Base-by-base conservation (phyloP, 176 grass and related monocot genomes). In the Ampelocalamus luodianensis region DNA sequence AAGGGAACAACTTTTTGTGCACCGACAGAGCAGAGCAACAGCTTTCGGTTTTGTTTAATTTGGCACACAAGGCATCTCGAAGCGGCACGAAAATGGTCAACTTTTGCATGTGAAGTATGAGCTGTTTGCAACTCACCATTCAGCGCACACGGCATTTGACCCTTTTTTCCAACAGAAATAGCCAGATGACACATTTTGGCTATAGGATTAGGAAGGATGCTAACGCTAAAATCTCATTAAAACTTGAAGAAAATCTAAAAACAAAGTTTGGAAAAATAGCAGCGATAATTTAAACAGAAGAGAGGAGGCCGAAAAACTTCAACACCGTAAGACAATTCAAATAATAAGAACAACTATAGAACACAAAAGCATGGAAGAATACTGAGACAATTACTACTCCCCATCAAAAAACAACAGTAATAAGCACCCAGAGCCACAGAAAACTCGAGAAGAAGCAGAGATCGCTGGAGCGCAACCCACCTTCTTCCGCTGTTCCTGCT, bases 401-500 rank as follows among this genome's bases (percentile, higher is more conserved):
- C 37, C 23, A 14, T 0, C 59, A 36, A 50, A 29, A 54, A 38
- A 14, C 37, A 69, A 17, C n/a, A 59, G 29, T 39, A 63, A 67
- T 46, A 83, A n/a, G 62, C 43, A 86, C 12, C 34, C 67, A 26
- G 22, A 43, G 6, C 53, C 20, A 59, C 53, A 48, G 37, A 62
- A 23, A 18, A 50, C 49, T 20, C 71, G 36, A 16, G 67, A 73
- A 69, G 42, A 8, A 44, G 68, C 36, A 79, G 69, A 79, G 80
- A 81, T 80, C 27, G 44, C 72, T 12, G 67, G 53, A 83, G 65
- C 65, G 34, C 64, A 79, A 81, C 89, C 23, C 58, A 98, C 95
- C 95, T 95, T 93, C 54, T 74, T 93, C 77, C 82, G 82, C 84
- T 90, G 89, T 63, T 86, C 89, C 88, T 97, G 92, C 91, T 95